Evolutionary conservation across 2,329 filamentous ascomycete species (phyloP).

Genomic region (Rutstroemia sp.): DNA sequence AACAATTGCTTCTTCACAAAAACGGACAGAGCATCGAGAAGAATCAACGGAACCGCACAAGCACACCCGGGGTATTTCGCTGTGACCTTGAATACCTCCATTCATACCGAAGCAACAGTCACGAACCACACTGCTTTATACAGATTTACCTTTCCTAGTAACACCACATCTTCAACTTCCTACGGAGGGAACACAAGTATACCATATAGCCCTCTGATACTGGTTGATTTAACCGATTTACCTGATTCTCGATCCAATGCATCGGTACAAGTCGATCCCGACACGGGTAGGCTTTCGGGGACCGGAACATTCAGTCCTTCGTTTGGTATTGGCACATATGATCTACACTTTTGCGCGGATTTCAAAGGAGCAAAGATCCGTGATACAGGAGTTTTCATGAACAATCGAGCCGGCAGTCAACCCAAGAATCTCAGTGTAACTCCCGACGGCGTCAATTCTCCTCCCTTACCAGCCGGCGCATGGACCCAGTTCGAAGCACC

Average conservation of each 20-base stretch:
- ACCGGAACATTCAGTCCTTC: conserved; percentile 54
- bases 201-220: conserved; percentile 44
- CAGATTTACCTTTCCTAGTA: conserved; percentile 52
- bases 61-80: conserved; percentile 60
- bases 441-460: conserved; percentile 44
- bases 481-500: conserved; percentile 51
- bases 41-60: conserved; percentile 40
- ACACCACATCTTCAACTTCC: conserved; percentile 10
- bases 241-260: conserved; percentile 50
- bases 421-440: conserved; percentile 39
- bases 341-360: conserved; percentile 59
- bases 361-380: conserved; percentile 51
- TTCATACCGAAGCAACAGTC: conserved; percentile 60
- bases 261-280: conserved; percentile 44
- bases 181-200: conserved; percentile 21
- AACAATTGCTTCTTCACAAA: conserved; percentile 56
- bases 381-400: conserved; percentile 54
- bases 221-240: conserved; percentile 60
- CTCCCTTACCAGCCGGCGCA: conserved; percentile 51
- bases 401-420: conserved; percentile 45
- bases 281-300: conserved; percentile 54
- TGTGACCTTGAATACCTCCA: conserved; percentile 47
- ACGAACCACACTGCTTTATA: conserved; percentile 58
- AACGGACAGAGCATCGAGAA: conserved; percentile 31
- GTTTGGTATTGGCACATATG: conserved; percentile 55